Conservation (phyloP, 2,329 filamentous ascomycete genomes). For the Colletotrichum gloeosporioides region DNA sequence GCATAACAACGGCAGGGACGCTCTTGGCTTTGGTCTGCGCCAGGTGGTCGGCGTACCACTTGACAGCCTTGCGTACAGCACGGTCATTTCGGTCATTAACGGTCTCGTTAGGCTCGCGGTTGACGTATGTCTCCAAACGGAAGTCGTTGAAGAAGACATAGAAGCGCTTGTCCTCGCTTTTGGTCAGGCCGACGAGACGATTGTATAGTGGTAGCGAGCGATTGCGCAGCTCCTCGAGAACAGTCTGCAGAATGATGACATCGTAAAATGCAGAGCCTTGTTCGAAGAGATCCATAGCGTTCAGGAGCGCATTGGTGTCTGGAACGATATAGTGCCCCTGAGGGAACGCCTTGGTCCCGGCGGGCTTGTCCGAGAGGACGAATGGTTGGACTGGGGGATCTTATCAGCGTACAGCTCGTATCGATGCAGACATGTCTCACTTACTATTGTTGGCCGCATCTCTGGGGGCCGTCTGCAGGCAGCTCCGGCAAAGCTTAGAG, state of each 20-base stretch:
- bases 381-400: conserved; percentile 71
- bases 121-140: conserved; percentile 86
- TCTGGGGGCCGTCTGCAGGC: conserved; percentile 75
- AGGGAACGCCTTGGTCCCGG: conserved; percentile 81
- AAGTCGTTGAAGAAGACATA: conserved; percentile 99
- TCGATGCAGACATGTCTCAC: conserved; percentile 24
- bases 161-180: conserved; percentile 95
- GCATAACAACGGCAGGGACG: conserved; percentile 83
- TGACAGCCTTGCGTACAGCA: conserved; percentile 82
- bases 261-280: conserved; percentile 91
- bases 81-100: conserved; percentile 98
- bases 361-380: conserved; percentile 87
- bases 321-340: conserved; percentile 93
- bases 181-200: conserved; percentile 85
- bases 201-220: conserved; percentile 95
- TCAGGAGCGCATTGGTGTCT: conserved; percentile 94
- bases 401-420: not conserved
- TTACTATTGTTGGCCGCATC: conserved; percentile 81
- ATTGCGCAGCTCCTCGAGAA: conserved; percentile 94
- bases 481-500: conserved; percentile 82
- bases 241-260: conserved; percentile 94
- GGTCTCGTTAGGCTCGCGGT: conserved; percentile 76
- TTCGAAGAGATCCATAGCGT: conserved; percentile 97
- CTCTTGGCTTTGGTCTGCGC: conserved; percentile 64
- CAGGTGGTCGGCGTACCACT: conserved; percentile 91